Evolutionary conservation across 306 rosid genomes (phyloP).

Genomic region (Rosa rugosa): DNA sequence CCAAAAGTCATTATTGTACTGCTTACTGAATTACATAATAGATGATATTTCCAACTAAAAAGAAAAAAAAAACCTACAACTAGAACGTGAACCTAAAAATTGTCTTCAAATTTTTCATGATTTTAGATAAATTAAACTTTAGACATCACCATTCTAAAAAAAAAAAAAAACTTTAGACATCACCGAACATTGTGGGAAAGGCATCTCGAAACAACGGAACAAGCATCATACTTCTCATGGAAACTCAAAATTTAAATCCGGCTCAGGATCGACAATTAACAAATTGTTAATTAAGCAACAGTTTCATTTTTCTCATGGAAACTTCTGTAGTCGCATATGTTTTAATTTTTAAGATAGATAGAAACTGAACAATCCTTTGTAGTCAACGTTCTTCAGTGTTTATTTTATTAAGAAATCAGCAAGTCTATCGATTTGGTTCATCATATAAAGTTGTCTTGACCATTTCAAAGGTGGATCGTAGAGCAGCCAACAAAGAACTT

Average conservation of each 20-base stretch:
- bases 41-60: too few species aligned
- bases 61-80: too few species aligned
- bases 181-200: too few species aligned
- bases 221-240: not conserved
- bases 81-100: too few species aligned
- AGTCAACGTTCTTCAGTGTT: conserved; percentile 4
- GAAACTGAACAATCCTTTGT: not conserved
- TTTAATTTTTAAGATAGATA: not conserved
- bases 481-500: conserved; percentile 11
- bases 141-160: too few species aligned
- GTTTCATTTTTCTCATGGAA: not conserved
- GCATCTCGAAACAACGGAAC: too few species aligned
- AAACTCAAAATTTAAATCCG: not conserved
- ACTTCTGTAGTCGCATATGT: not conserved
- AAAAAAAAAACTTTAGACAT: too few species aligned
- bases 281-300: not conserved
- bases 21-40: too few species aligned
- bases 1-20: too few species aligned
- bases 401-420: not conserved
- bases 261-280: too few species aligned
- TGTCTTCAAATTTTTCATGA: too few species aligned
- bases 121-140: too few species aligned
- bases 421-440: not conserved
- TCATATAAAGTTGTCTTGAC: not conserved
- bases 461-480: not conserved